Base-by-base conservation (phyloP, 2,329 filamentous ascomycete genomes). In the Exophiala xenobiotica region DNA sequence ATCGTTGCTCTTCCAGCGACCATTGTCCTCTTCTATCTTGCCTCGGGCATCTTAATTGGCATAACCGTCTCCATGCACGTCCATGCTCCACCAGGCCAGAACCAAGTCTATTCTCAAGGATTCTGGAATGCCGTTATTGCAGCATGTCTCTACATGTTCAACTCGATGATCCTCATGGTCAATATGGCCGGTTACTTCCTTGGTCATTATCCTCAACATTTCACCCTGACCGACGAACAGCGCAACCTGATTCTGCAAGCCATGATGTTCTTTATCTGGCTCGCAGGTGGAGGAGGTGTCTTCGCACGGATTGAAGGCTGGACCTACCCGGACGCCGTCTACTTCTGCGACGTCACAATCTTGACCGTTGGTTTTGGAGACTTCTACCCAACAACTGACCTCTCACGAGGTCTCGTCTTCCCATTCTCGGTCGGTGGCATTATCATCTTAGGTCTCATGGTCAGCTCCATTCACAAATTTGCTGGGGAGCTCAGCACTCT, bases 241-340 rank as follows among this genome's bases (percentile, higher is more conserved):
- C 81, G 91, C 7, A 96, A 89, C 0, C 74, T 96, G 18, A 96
- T 96, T 76, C 71, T 96, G 22, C 91, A 96, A 69, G 95, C 90
- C 1, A 95, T 95, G 69, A 74, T 87, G 49, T 88, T 95, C 64
- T 84, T 95, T 45, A 71, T 88, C 41, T 96, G 93, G 75, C 74
- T 96, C 0, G 82, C 88, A 0, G 70, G 90, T 2, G 91, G 91
- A 1, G 89, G 86, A 0, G 79, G 85, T 0, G 72, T 95, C 0
- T 96, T 93, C 64, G 81, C 82, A 4, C 74, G 74, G 1, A 78
- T 93, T 2, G 86, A 95, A 55, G 78, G 71, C 23, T 58, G 59
- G 59, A 73, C 76, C 16, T 96, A 86, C 63, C 80, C 88, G 1
- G 88, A 96, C 62, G 82, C 83, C 2, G 74, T 91, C 1, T 91